Evolutionary conservation across 1,284 basidiomycete genomes (phyloP), one percentile per base, ranked within the genome.

Genomic region (Tilletia walkeri): DNA sequence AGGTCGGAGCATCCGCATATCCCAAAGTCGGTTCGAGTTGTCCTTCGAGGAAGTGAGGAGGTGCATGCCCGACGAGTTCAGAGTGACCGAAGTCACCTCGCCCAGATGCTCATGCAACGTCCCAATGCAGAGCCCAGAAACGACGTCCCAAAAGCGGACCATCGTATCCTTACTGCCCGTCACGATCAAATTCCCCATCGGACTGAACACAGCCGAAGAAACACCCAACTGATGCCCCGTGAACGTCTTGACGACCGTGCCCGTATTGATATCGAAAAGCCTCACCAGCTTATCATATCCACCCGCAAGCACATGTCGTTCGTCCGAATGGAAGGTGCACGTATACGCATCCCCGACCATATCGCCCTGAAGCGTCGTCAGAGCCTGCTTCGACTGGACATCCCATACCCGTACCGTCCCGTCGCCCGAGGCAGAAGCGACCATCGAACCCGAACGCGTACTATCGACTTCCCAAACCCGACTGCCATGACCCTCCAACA

Each of bases 251-350:
- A 86, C 75, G 39, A 85, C 82, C 14, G 84, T 81, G 34, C 82
- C 82, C 0, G 84, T 82, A 47, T 85, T 84, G 49, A 86, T 78
- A 73, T 86, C 86, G 81, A 85, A 86, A 39, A 84, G 78, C 3
- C 86, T 78, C 1, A 87, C 78, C 5, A 86, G 85, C 76, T 85
- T 84, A 76, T 87, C 86, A 72, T 86, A 87, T 16, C 84, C 84
- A 4, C 85, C 86, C 0, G 85, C 78, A 1, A 85, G 84, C 24
- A 86, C 68, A 63, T 85, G 84, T 48, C 81, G 76, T 79, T 80
- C 78, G 41, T 82, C 80, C 0, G 85, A 84, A 65, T 84, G 78
- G 84, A 86, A 86, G 14, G 80, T 78, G 36, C 85, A 85, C 66
- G 83, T 78, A 74, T 87, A 87, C 3, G 86, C 84, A 73, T 87